These are phyloP conservation scores for Alternaria tenuissima DNA, from an alignment of 2,329 filamentous ascomycete genomes.

Conservation along the genomic window DNA sequence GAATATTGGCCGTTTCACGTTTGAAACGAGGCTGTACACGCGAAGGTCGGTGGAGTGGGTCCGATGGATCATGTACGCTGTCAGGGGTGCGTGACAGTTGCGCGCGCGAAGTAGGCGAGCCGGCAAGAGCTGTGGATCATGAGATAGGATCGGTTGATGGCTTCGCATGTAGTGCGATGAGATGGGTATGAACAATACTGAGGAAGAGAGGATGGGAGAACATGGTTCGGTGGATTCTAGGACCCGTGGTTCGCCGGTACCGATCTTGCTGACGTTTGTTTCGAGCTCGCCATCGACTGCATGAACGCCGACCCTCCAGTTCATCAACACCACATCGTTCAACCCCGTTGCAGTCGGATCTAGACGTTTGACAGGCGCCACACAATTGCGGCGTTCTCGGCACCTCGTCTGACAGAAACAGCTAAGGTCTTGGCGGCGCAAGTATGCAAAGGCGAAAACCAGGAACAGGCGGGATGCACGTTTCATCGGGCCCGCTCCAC, in stretches of 20 bases:
- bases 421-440: constrained; percentile 31
- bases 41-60: constrained; percentile 9
- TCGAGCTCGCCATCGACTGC: not conserved
- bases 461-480: constrained; percentile 25
- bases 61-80: not conserved
- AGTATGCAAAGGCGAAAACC: constrained; percentile 17
- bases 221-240: not conserved
- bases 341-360: constrained; percentile 10
- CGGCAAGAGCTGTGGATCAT: not conserved
- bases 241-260: not conserved
- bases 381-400: constrained; percentile 18
- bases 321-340: constrained; percentile 10
- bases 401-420: constrained; percentile 31
- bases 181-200: not conserved
- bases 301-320: constrained; percentile 6
- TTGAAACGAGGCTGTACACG: constrained; percentile 25
- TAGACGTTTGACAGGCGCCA: constrained; percentile 25
- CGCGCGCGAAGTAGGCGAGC: constrained; percentile 15
- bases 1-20: constrained; percentile 32
- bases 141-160: not conserved
- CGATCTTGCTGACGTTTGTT: not conserved
- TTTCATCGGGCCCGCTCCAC: constrained; percentile 29
- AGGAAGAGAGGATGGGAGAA: not conserved
- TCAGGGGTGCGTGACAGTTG: constrained; percentile 15
- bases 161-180: not conserved